Conservation (phyloP, 2,329 filamentous ascomycete species). For the Paramyrothecium sp. region DNA sequence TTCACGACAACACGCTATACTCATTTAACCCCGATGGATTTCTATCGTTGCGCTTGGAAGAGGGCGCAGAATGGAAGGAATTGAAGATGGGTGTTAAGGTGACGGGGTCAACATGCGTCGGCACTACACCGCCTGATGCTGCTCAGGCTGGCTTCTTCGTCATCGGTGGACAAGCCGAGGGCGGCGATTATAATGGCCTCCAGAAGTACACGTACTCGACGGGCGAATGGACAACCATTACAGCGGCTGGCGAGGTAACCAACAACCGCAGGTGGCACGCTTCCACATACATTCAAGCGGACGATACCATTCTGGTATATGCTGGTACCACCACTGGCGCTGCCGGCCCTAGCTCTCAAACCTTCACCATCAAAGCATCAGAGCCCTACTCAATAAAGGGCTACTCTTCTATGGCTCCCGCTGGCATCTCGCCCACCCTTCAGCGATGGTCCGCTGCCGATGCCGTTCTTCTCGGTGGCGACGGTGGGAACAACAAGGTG, state of each 20-base stretch:
- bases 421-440: slow-evolving; percentile 68
- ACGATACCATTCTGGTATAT: slow-evolving; percentile 75
- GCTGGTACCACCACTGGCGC: slow-evolving; percentile 68
- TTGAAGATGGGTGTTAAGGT: slow-evolving; percentile 68
- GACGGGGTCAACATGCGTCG: slow-evolving; percentile 74
- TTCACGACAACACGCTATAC: slow-evolving; percentile 81
- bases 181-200: slow-evolving; percentile 66
- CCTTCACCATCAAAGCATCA: slow-evolving; percentile 69
- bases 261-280: slow-evolving; percentile 73
- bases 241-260: slow-evolving; percentile 47
- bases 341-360: slow-evolving; percentile 62
- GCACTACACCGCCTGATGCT: slow-evolving; percentile 59
- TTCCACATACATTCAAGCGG: slow-evolving; percentile 69
- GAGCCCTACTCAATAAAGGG: slow-evolving; percentile 63
- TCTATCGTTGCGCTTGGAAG: slow-evolving; percentile 66
- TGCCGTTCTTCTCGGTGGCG: slow-evolving; percentile 74
- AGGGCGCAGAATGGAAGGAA: slow-evolving; percentile 70
- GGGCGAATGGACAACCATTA: slow-evolving; percentile 50
- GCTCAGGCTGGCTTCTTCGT: slow-evolving; percentile 69
- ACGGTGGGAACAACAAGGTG: slow-evolving; percentile 58
- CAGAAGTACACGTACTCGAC: slow-evolving; percentile 63
- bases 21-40: slow-evolving; percentile 76
- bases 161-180: slow-evolving; percentile 66
- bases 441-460: slow-evolving; percentile 71
- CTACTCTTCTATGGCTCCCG: slow-evolving; percentile 57